A percentile compares a stretch with the other conserved stretches of the same genome.
Conservation (phyloP, 495 filamentous ascomycete genomes). For the Hypoxylon crocopeplum region DNA sequence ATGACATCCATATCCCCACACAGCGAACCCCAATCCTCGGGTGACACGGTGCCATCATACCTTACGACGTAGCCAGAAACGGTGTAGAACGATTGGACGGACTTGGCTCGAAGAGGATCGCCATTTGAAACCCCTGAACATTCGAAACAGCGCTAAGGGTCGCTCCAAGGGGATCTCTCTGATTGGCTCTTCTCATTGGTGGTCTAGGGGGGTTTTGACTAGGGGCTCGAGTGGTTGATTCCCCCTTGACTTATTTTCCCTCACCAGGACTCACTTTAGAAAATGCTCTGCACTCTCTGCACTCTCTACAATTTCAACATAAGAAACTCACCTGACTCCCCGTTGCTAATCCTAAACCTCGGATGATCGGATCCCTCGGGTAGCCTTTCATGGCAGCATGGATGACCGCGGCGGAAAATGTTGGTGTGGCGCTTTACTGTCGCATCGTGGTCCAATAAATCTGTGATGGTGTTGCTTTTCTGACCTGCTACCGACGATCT, state of each 20-base stretch:
- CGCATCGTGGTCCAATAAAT: slow-evolving; percentile 4
- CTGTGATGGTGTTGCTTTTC: slow-evolving; percentile 9
- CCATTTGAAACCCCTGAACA: slow-evolving; percentile 30
- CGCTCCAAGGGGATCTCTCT: slow-evolving; percentile 10
- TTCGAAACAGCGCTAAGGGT: slow-evolving; percentile 33
- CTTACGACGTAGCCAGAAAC: not conserved
- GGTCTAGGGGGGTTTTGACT: not conserved
- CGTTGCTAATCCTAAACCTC: slow-evolving; percentile 13
- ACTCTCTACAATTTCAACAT: not conserved
- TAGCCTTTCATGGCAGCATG: not conserved
- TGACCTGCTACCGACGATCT: slow-evolving; percentile 36
- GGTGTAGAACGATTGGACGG: slow-evolving; percentile 24
- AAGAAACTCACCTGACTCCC: not conserved
- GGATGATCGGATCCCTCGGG: slow-evolving; percentile 22
- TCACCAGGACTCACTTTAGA: slow-evolving; percentile 13
- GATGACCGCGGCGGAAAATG: not conserved
- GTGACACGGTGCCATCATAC: slow-evolving; percentile 30
- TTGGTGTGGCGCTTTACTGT: slow-evolving; percentile 3
- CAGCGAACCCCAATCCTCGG: slow-evolving; percentile 22
- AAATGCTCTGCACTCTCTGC: slow-evolving; percentile 14
- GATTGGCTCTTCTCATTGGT: slow-evolving; percentile 12
- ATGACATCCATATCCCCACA: slow-evolving; percentile 17
- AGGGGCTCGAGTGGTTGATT: too few species aligned
- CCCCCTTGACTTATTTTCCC: not conserved
- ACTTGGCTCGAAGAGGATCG: slow-evolving; percentile 24